Percentiles rank a stretch among this genome's conserved stretches.
These are phyloP conservation scores for Solanum appendiculatum DNA, from an alignment of 257 asterid species.

Conservation along the genomic window DNA sequence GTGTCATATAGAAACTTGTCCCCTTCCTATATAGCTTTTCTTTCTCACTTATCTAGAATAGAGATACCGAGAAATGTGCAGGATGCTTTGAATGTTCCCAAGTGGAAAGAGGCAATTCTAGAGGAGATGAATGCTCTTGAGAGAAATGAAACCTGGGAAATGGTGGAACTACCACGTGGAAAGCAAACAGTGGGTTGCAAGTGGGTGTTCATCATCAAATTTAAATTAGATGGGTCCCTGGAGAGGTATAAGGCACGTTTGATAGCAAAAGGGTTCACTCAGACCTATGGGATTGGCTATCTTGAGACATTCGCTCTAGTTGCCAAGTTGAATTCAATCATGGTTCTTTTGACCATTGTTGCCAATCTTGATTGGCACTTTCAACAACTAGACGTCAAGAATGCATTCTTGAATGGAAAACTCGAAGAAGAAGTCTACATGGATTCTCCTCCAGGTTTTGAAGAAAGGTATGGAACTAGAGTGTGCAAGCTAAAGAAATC, in stretches of 20 bases:
- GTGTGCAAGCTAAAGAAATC: not conserved
- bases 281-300: not conserved
- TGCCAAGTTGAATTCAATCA: not conserved
- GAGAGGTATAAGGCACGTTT: not conserved
- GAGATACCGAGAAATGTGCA: not conserved
- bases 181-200: not conserved
- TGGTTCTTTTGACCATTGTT: not conserved
- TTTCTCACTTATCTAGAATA: not conserved
- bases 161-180: not conserved
- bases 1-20: not conserved
- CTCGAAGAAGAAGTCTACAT: not conserved
- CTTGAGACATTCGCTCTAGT: not conserved
- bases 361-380: not conserved
- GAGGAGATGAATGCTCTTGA: not conserved
- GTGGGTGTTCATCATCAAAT: not conserved
- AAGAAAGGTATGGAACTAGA: not conserved
- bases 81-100: not conserved
- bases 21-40: not conserved
- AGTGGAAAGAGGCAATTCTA: not conserved
- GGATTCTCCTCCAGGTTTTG: not conserved
- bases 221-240: not conserved
- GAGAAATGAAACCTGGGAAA: not conserved
- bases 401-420: not conserved
- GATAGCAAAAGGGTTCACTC: not conserved
- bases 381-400: not conserved